These are phyloP conservation scores for Tolypocladium sp. DNA, from an alignment of 2,329 filamentous ascomycete species.

Conservation along the genomic window DNA sequence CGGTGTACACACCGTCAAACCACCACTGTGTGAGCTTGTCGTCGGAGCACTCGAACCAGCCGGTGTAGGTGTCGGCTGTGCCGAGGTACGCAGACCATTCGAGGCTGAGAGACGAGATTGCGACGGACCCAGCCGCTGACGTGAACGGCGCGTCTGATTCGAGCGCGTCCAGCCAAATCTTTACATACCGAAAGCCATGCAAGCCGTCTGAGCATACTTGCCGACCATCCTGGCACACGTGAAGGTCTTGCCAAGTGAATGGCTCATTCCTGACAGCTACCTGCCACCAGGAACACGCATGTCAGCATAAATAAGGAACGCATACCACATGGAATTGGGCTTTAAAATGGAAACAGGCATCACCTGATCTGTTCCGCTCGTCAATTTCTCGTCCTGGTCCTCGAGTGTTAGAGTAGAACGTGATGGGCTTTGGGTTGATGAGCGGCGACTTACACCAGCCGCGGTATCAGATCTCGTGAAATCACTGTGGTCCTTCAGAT, in stretches of 20 bases:
- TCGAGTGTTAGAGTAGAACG: neutral
- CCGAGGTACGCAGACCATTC: constrained; percentile 36
- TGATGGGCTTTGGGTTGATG: neutral
- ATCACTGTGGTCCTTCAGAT: constrained; percentile 33
- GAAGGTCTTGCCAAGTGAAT: constrained; percentile 35
- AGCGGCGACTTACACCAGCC: constrained; percentile 10
- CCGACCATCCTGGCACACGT: constrained; percentile 30
- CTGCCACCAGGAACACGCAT: constrained; percentile 19
- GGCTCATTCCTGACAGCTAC: constrained; percentile 31
- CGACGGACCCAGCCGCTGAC: constrained; percentile 28
- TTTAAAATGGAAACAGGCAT: too few relatives aligned
- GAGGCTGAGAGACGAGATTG: constrained; percentile 31
- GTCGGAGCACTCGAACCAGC: constrained; percentile 45
- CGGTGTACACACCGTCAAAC: constrained; percentile 44
- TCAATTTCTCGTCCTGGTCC: constrained; percentile 18
- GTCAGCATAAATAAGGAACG: neutral
- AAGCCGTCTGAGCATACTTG: constrained; percentile 42
- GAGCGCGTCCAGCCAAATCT: constrained; percentile 35
- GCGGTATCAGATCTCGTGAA: constrained; percentile 37
- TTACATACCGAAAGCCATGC: constrained; percentile 44
- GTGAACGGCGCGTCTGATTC: constrained; percentile 34
- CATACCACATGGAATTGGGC: too few relatives aligned
- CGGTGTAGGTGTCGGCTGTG: constrained; percentile 37
- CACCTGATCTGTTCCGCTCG: constrained; percentile 35
- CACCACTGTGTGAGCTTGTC: constrained; percentile 39